phyloP scores from a whole-genome alignment of 2,329 filamentous ascomycete species.

The Aspergillus glaucus region DNA sequence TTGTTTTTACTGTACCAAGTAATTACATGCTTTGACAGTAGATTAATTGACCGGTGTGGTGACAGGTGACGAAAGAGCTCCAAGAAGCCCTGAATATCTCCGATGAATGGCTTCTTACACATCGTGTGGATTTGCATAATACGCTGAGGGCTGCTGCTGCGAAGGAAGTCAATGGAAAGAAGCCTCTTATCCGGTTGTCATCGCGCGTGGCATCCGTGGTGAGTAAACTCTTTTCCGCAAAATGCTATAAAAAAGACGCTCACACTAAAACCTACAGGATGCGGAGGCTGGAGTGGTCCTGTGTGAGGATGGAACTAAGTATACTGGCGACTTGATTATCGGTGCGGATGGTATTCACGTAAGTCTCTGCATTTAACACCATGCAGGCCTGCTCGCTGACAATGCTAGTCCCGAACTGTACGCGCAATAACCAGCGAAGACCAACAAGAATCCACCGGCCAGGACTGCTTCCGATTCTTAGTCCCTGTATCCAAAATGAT shows the following conservation, averaged over 20 bases:
- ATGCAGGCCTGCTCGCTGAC: conserved; percentile 12
- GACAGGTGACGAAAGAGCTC: conserved; percentile 8
- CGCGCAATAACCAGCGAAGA: conserved; percentile 10
- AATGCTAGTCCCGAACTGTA: conserved; percentile 21
- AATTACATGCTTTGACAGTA: too few relatives aligned
- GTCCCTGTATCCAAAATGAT: conserved; percentile 26
- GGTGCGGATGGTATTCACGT: conserved; percentile 36
- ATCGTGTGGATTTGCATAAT: conserved; percentile 37
- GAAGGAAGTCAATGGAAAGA: conserved; percentile 11
- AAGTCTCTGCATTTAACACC: background rate
- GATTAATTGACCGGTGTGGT: too few relatives aligned
- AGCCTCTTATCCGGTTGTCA: conserved; percentile 13
- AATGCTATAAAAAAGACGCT: too few relatives aligned
- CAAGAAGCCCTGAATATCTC: conserved; percentile 3
- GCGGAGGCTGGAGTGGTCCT: conserved; percentile 19
- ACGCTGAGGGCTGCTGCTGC: conserved; percentile 25
- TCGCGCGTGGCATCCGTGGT: conserved; percentile 19
- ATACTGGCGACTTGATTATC: conserved; percentile 34
- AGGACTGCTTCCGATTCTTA: conserved; percentile 31
- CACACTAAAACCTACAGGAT: conserved; percentile 6
- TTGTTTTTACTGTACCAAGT: background rate
- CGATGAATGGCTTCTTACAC: conserved; percentile 17
- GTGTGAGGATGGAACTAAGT: conserved; percentile 22
- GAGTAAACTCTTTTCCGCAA: conserved; percentile 5
- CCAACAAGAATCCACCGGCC: conserved; percentile 18